Evolutionary conservation across 2,329 filamentous ascomycete species (phyloP).

Genomic region (Talaromyces funiculosus): DNA sequence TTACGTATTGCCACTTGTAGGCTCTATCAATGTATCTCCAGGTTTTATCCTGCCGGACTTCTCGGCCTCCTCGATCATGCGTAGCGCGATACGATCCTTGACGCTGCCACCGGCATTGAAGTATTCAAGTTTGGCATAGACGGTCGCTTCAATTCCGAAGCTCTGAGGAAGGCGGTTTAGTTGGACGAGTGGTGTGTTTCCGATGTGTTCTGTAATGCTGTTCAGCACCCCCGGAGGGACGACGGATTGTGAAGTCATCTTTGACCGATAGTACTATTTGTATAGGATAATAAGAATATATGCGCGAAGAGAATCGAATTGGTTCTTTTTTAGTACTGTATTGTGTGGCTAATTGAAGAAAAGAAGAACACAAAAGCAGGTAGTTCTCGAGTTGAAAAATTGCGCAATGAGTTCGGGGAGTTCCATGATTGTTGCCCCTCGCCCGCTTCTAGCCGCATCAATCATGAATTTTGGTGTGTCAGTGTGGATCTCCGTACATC

Average conservation of each 20-base stretch:
- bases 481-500: not conserved
- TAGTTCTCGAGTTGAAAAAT: not conserved
- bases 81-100: conserved; percentile 90
- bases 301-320: not conserved
- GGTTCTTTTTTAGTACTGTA: not conserved
- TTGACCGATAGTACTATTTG: not conserved
- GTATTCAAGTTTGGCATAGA: conserved; percentile 86
- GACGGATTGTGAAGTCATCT: conserved; percentile 27
- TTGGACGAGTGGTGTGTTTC: conserved; percentile 90
- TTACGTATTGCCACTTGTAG: conserved; percentile 88
- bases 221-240: conserved; percentile 54
- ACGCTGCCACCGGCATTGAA: conserved; percentile 93
- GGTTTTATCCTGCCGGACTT: conserved; percentile 88
- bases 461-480: not conserved
- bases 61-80: conserved; percentile 97
- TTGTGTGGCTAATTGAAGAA: not conserved
- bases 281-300: not conserved
- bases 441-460: conserved; percentile 10
- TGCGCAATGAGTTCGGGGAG: not conserved
- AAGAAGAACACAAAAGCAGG: not conserved
- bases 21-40: conserved; percentile 94
- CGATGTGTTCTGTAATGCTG: conserved; percentile 80
- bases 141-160: conserved; percentile 78
- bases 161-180: conserved; percentile 90
- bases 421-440: conserved; percentile 5